Conservation (phyloP, 495 filamentous ascomycete species). For the Geoglossum glabrum region DNA sequence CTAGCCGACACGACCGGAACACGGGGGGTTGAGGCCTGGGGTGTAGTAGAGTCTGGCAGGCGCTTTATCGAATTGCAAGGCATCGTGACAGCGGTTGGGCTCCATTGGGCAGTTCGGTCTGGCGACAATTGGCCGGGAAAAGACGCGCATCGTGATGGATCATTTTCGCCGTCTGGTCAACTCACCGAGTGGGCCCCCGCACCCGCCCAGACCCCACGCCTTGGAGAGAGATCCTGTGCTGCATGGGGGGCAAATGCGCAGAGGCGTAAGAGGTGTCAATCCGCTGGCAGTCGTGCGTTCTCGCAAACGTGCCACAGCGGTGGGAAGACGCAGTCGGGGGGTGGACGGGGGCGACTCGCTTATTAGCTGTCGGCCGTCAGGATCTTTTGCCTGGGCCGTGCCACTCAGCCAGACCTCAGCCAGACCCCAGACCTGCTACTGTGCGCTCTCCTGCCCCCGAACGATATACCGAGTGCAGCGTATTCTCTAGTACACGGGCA, state of each 20-base stretch:
- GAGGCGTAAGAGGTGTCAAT: not conserved
- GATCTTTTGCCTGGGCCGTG: not conserved
- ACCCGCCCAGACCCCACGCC: not conserved
- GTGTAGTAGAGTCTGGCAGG: no score
- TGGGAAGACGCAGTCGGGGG: no score
- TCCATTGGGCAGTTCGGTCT: not conserved
- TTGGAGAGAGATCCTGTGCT: not conserved
- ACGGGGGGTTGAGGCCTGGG: not conserved
- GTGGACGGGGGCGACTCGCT: not conserved
- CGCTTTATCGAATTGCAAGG: not conserved
- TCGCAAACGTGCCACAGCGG: not conserved
- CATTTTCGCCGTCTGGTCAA: not conserved
- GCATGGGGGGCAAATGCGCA: not conserved
- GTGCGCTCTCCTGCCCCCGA: no score
- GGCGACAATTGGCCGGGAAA: not conserved
- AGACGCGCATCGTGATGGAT: not conserved
- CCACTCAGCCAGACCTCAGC: not conserved
- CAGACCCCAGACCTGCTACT: not conserved
- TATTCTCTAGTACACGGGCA: no score
- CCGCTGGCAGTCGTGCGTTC: not conserved
- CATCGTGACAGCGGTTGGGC: not conserved
- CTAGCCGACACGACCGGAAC: not conserved
- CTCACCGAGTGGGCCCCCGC: not conserved
- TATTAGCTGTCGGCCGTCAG: not conserved
- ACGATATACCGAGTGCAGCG: no score